Percentiles rank a stretch among this genome's conserved stretches.
phyloP scores from a whole-genome alignment of 1,139 yeast genomes.

The Sugiyamaella xylanicola region DNA sequence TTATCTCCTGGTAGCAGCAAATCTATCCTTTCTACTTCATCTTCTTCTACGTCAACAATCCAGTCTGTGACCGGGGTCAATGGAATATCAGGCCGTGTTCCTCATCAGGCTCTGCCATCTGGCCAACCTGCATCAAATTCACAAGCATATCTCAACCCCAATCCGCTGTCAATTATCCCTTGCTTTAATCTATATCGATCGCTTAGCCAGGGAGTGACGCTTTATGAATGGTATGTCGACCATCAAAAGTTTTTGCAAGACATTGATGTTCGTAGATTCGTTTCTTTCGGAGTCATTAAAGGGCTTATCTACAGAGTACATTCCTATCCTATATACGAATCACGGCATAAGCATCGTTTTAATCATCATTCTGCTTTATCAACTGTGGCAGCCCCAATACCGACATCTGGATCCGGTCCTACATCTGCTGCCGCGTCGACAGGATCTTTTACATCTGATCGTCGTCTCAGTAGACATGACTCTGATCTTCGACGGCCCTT shows the following conservation, averaged over 20 bases:
- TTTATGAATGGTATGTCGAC: slow-evolving; percentile 78
- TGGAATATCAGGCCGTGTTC: slow-evolving; percentile 1
- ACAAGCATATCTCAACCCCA: slow-evolving; percentile 1
- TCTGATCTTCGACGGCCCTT: slow-evolving; percentile 21
- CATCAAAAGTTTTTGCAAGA: slow-evolving; percentile 60
- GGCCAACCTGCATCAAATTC: background rate
- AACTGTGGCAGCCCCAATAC: slow-evolving; percentile 32
- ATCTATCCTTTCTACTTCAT: slow-evolving; percentile 13
- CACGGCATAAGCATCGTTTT: slow-evolving; percentile 25
- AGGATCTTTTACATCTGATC: slow-evolving; percentile 34
- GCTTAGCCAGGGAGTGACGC: slow-evolving; percentile 73
- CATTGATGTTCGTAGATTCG: slow-evolving; percentile 79
- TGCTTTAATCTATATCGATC: slow-evolving; percentile 73
- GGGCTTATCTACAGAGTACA: slow-evolving; percentile 82
- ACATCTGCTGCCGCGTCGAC: slow-evolving; percentile 22
- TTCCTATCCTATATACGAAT: slow-evolving; percentile 65
- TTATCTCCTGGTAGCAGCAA: slow-evolving; percentile 19
- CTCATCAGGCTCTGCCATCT: background rate
- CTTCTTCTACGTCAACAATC: slow-evolving; percentile 19
- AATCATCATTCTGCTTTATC: slow-evolving; percentile 5
- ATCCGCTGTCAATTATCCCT: slow-evolving; percentile 10
- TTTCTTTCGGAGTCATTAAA: slow-evolving; percentile 82
- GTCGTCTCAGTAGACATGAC: slow-evolving; percentile 18
- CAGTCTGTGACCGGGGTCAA: background rate
- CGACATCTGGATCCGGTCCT: slow-evolving; percentile 28